These are phyloP conservation scores for Pythium oligandrum DNA, from an alignment of 352 stramenopile genomes.

Conservation along the genomic window DNA sequence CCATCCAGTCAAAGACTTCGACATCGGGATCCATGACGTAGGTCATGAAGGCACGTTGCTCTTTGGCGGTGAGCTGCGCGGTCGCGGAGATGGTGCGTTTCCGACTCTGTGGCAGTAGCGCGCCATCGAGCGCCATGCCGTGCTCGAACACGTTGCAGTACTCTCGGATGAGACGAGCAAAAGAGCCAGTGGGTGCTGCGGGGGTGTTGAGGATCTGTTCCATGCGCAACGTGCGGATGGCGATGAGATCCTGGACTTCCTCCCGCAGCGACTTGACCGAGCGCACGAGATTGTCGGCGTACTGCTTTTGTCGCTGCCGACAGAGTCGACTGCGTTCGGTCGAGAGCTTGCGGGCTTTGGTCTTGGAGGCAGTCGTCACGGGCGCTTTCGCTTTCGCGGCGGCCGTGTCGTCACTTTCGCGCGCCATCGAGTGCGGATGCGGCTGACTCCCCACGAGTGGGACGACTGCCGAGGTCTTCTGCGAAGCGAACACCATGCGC, in stretches of 20 bases:
- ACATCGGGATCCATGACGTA: conserved; percentile 19
- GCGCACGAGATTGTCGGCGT: conserved; percentile 11
- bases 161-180: conserved; percentile 32
- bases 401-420: not conserved
- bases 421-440: too few species aligned
- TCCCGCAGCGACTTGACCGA: conserved; percentile 31
- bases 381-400: not conserved
- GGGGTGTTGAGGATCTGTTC: conserved; percentile 29
- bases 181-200: conserved; percentile 32
- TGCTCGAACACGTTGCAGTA: conserved; percentile 49
- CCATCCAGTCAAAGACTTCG: conserved; percentile 19
- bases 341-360: conserved; percentile 12
- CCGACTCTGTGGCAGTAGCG: conserved; percentile 8
- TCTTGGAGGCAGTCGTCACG: not conserved
- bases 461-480: too few species aligned
- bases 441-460: too few species aligned
- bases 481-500: too few species aligned
- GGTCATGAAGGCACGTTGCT: conserved; percentile 12
- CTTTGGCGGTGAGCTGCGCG: conserved; percentile 4
- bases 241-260: conserved; percentile 40
- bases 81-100: conserved; percentile 28
- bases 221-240: conserved; percentile 32
- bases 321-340: conserved; percentile 20
- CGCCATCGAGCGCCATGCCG: conserved; percentile 26
- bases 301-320: conserved; percentile 17